phyloP scores from a whole-genome alignment of 176 grass and related monocot species.

The Cenchrus fungigraminus region DNA sequence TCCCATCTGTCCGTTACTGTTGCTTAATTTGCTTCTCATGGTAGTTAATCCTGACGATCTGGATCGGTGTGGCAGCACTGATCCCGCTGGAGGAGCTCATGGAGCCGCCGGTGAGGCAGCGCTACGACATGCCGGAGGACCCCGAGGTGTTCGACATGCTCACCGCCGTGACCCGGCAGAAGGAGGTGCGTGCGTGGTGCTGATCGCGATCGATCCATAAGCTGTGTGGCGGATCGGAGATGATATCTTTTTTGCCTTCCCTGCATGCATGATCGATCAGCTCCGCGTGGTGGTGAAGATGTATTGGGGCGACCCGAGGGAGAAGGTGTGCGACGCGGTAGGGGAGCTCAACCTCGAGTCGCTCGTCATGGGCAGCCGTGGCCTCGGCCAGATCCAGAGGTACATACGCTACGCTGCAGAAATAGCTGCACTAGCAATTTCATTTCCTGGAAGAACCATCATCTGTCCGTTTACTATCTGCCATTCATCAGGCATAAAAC shows the following conservation, averaged over 20 bases:
- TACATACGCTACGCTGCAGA: neutral
- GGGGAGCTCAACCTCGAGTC: slow-evolving; percentile 58
- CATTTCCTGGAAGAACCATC: neutral
- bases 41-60: neutral
- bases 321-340: slow-evolving; percentile 81
- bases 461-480: neutral
- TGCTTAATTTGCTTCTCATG: neutral
- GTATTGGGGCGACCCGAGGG: slow-evolving; percentile 80
- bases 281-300: slow-evolving; percentile 63
- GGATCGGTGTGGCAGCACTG: slow-evolving; percentile 51
- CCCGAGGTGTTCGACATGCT: slow-evolving; percentile 62
- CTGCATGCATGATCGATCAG: slow-evolving; percentile 19
- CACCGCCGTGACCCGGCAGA: slow-evolving; percentile 43
- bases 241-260: neutral
- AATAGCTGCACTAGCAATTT: neutral
- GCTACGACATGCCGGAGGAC: slow-evolving; percentile 60
- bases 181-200: slow-evolving; percentile 44
- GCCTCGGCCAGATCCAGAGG: slow-evolving; percentile 70
- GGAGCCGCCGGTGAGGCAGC: slow-evolving; percentile 56
- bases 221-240: neutral
- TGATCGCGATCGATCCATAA: neutral
- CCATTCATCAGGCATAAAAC: neutral
- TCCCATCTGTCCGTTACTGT: neutral
- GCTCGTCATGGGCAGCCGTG: slow-evolving; percentile 79
- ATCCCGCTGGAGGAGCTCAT: slow-evolving; percentile 71